Evolutionary conservation across 768 basidiomycete species (phyloP).

Genomic region (Russula foetens): DNA sequence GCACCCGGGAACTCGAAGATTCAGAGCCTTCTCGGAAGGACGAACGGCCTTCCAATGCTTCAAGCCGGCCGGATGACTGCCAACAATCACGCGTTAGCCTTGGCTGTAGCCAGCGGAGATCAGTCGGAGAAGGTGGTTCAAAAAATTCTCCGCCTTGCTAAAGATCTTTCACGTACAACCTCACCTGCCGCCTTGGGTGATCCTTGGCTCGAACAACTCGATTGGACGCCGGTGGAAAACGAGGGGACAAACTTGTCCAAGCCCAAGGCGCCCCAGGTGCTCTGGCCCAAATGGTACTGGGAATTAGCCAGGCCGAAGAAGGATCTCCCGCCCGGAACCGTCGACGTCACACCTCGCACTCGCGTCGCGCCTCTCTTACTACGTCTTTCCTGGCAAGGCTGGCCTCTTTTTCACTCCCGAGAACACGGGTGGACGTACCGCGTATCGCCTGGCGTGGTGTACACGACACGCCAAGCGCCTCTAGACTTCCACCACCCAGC

Average conservation of each 20-base stretch:
- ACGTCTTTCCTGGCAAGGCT: slow-evolving; percentile 78
- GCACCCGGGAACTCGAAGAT: slow-evolving; percentile 39
- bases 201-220: slow-evolving; percentile 56
- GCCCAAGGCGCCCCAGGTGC: slow-evolving; percentile 33
- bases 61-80: slow-evolving; percentile 35
- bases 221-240: slow-evolving; percentile 44
- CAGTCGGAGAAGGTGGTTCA: slow-evolving; percentile 29
- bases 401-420: slow-evolving; percentile 78
- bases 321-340: slow-evolving; percentile 53
- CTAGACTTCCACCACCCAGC: slow-evolving; percentile 55
- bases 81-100: slow-evolving; percentile 36
- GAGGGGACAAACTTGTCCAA: background rate
- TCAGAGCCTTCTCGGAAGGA: slow-evolving; percentile 36
- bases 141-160: slow-evolving; percentile 36
- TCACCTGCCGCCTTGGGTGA: slow-evolving; percentile 29
- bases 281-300: slow-evolving; percentile 99
- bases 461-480: slow-evolving; percentile 37
- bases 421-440: slow-evolving; percentile 91
- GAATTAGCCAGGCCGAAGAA: slow-evolving; percentile 73
- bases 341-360: slow-evolving; percentile 81
- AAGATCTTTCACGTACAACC: slow-evolving; percentile 23
- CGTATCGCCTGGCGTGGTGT: slow-evolving; percentile 41
- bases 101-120: slow-evolving; percentile 38
- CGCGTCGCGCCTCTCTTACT: slow-evolving; percentile 80
- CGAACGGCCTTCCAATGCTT: slow-evolving; percentile 41